Evolutionary conservation across 139 green algal genomes (phyloP).

Genomic region (Haematococcus lacustris): DNA sequence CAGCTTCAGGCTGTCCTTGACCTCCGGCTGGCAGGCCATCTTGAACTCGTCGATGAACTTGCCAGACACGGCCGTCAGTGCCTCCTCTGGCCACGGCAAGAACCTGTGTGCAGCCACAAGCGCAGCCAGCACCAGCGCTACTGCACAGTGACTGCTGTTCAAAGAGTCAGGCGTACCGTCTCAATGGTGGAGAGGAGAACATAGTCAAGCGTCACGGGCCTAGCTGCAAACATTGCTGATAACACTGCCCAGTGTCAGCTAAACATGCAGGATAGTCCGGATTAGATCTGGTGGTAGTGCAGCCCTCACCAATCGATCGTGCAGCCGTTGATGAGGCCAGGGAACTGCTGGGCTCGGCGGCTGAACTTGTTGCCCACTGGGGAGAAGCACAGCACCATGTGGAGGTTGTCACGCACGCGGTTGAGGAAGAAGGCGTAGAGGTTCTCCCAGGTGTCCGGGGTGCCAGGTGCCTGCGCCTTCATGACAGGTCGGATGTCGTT

Average conservation of each 20-base stretch:
- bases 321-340: constrained; percentile 88
- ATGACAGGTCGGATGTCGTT: constrained; percentile 85
- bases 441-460: constrained; percentile 85
- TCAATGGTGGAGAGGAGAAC: no score
- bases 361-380: constrained; percentile 84
- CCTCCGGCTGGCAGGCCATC: constrained; percentile 68
- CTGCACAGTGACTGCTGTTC: no score
- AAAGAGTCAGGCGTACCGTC: no score
- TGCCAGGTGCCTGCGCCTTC: constrained; percentile 48
- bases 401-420: constrained; percentile 83
- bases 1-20: constrained; percentile 74
- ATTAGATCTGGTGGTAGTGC: no score
- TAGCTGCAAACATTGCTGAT: no score
- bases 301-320: constrained; percentile 92
- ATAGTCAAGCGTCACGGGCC: no score
- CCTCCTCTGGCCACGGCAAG: constrained; percentile 68
- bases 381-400: constrained; percentile 89
- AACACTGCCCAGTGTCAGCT: no score
- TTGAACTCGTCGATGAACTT: constrained; percentile 85
- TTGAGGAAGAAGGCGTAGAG: constrained; percentile 89
- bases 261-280: no score
- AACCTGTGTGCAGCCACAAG: constrained; percentile 20
- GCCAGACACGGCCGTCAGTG: constrained; percentile 63
- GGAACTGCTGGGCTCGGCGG: constrained; percentile 83
- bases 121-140: no score